These are phyloP conservation scores for Mycena crocata DNA, from an alignment of 768 basidiomycete species.

Conservation along the genomic window DNA sequence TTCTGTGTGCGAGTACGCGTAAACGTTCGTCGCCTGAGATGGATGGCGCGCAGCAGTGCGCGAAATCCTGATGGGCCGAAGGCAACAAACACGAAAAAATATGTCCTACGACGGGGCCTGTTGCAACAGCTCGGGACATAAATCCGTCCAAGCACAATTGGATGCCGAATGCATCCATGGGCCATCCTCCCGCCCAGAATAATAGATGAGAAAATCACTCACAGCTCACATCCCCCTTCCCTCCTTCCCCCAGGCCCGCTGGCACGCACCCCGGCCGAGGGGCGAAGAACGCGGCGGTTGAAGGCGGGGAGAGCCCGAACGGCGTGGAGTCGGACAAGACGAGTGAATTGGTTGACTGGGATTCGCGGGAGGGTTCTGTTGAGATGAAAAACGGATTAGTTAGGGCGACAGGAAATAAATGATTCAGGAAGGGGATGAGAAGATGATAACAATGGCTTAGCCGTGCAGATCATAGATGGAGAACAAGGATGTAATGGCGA, in stretches of 20 bases:
- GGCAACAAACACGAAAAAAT: too few species aligned
- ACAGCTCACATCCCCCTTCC: slow-evolving; percentile 21
- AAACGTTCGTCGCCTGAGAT: too few species aligned
- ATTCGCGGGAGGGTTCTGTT: neutral
- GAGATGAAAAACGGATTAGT: neutral
- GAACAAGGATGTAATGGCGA: neutral
- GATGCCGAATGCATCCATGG: too few species aligned
- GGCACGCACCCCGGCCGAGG: slow-evolving; percentile 1
- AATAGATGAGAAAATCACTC: slow-evolving; percentile 2
- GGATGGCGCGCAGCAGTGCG: too few species aligned
- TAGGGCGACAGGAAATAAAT: neutral
- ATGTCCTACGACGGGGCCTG: too few species aligned
- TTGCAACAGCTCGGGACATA: too few species aligned
- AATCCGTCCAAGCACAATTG: too few species aligned
- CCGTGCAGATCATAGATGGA: too few species aligned
- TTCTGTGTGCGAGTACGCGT: too few species aligned
- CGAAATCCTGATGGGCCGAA: too few species aligned
- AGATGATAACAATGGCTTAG: neutral
- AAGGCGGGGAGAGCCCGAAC: slow-evolving; percentile 21
- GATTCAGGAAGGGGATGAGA: neutral
- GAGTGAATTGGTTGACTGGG: neutral
- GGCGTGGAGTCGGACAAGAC: slow-evolving; percentile 7
- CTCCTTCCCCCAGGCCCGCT: slow-evolving; percentile 4
- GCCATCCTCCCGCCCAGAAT: too few species aligned
- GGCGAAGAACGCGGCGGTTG: slow-evolving; percentile 22